Base-by-base conservation (phyloP, 1,284 basidiomycete species). In the Microbotryum violaceum region DNA sequence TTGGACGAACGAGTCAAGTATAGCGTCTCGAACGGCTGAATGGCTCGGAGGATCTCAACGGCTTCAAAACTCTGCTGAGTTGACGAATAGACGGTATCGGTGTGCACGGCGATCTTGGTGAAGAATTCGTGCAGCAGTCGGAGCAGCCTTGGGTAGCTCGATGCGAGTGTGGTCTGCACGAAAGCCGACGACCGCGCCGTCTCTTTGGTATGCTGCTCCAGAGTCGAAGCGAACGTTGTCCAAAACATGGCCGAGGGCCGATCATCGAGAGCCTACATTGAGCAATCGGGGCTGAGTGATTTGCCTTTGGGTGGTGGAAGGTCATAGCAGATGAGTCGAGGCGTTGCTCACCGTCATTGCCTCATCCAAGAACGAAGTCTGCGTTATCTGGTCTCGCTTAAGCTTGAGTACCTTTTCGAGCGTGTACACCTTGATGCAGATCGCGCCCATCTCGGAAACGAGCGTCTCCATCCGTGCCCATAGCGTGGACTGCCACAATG, bases 111-210 rank as follows among this genome's bases (percentile, higher is more conserved):
- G 54, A 97, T 92, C 74, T 92, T 92, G 21, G 87, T 85, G 73
- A 97, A 97, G 76, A 97, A 94, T 48, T 92, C 91, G 59, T 97
- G 92, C 75, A 97, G 92, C 14, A 96, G 80, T 16, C 94, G 83
- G 8, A 97, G 75, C 4, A 97, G 78, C 55, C 83, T 82, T 1
- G 91, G 89, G 76, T 97, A 97, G 23, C 89, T 87, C 3, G 82
- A 79, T 69, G 86, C 85, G 25, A 97, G 78, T 3, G 89, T 88
- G 73, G 91, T 89, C 68, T 92, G 89, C 14, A 97, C 76, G 75
- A 97, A 88, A 6, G 82, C 81, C 0, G 89, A 92, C 27, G 79
- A 80, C 78, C 85, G 85, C 1, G 86, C 80, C 3, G 85, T 82
- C 64, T 92, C 88, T 67, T 83, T 83, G 18, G 86, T 82, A 69